Conservation (phyloP, 441 rosid genomes). For the Gossypium trilobum region DNA sequence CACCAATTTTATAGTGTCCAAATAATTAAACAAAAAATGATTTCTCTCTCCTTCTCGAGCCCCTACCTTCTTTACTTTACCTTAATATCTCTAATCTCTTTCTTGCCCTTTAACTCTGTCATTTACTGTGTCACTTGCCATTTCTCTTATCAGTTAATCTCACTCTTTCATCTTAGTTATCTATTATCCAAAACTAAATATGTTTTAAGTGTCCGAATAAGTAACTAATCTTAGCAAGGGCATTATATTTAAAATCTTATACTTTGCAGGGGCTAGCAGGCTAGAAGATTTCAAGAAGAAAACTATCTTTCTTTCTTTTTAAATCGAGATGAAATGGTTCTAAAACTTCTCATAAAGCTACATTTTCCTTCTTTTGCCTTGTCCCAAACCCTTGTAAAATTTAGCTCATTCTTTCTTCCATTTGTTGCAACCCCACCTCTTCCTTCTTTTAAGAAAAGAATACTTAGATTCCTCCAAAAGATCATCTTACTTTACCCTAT, state of each 20-base stretch:
- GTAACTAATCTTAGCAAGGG: background rate
- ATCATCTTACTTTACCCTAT: conserved; percentile 19
- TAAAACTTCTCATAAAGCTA: conserved; percentile 16
- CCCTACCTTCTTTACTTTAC: conserved; percentile 27
- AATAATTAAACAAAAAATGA: background rate
- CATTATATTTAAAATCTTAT: background rate
- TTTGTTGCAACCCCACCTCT: conserved; percentile 18
- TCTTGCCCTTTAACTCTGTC: conserved; percentile 12
- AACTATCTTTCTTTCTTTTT: background rate
- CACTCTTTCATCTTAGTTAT: background rate
- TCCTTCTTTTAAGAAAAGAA: conserved; percentile 24
- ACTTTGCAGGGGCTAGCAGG: no score
- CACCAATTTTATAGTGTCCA: background rate
- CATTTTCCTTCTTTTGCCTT: background rate
- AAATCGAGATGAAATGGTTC: conserved; percentile 15
- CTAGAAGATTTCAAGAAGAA: no score
- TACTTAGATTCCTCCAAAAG: conserved; percentile 21
- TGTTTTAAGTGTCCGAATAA: background rate
- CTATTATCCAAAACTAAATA: no score
- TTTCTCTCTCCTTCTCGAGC: conserved; percentile 46
- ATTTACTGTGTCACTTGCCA: conserved; percentile 1
- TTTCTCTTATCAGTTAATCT: background rate
- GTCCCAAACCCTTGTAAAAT: conserved; percentile 12
- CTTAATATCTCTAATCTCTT: conserved; percentile 2
- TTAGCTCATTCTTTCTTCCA: conserved; percentile 7